A percentile compares a stretch with the other conserved stretches of the same genome.
These are phyloP conservation scores for Aureobasidium uvarum DNA, from an alignment of 2,329 filamentous ascomycete species.

Conservation along the genomic window DNA sequence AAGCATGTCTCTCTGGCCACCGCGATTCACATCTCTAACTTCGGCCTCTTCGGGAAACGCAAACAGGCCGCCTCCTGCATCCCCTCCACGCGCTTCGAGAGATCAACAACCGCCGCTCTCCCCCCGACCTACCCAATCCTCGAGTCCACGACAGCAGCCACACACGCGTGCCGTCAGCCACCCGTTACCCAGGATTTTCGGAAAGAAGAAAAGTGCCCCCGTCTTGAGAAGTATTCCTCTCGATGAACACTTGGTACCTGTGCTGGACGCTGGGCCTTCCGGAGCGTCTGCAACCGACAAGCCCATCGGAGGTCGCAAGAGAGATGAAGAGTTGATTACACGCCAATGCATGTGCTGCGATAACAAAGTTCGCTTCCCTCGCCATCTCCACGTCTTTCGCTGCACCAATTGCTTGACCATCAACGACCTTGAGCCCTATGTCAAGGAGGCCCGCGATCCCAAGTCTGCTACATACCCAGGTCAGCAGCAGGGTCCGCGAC, in stretches of 20 bases:
- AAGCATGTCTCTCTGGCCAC: slow-evolving; percentile 31
- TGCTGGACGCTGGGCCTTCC: slow-evolving; percentile 39
- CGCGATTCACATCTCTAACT: slow-evolving; percentile 28
- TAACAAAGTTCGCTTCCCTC: slow-evolving; percentile 75
- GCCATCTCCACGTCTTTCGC: slow-evolving; percentile 68
- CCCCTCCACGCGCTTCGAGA: background rate
- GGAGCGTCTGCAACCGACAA: slow-evolving; percentile 29
- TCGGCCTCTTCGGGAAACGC: background rate
- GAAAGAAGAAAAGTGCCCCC: slow-evolving; percentile 52
- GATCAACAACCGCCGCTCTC: background rate
- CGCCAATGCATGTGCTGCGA: slow-evolving; percentile 86
- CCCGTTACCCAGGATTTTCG: slow-evolving; percentile 71
- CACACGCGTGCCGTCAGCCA: slow-evolving; percentile 55
- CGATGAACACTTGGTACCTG: slow-evolving; percentile 46
- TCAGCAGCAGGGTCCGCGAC: slow-evolving; percentile 1
- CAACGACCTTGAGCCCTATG: slow-evolving; percentile 62
- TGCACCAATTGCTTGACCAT: slow-evolving; percentile 83
- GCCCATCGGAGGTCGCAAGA: slow-evolving; percentile 36
- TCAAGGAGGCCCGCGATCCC: slow-evolving; percentile 4
- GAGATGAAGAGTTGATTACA: slow-evolving; percentile 58
- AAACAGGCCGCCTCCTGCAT: background rate
- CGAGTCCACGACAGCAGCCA: slow-evolving; percentile 20
- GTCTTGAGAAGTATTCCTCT: slow-evolving; percentile 29
- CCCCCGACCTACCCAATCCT: slow-evolving; percentile 2
- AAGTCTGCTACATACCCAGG: slow-evolving; percentile 13